These are phyloP conservation scores for Aspergillus eucalypticola DNA, from an alignment of 2,329 filamentous ascomycete species.

Conservation along the genomic window DNA sequence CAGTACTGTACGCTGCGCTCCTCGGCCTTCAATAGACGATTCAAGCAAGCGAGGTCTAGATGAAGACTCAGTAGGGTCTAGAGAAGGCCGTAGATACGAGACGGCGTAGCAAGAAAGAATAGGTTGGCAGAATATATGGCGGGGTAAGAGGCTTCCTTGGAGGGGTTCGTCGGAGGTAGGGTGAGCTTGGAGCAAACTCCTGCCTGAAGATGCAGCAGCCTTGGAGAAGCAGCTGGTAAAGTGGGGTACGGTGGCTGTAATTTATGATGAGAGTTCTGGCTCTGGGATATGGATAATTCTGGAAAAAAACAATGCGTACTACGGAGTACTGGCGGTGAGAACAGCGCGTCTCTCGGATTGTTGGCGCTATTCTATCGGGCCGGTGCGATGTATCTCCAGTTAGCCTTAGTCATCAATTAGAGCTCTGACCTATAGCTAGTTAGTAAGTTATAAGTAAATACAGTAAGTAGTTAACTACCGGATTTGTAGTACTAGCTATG, in stretches of 20 bases:
- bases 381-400: slow-evolving; percentile 15
- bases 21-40: slow-evolving; percentile 9
- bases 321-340: slow-evolving; percentile 24
- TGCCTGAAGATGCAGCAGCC: slow-evolving; percentile 12
- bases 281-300: slow-evolving; percentile 11
- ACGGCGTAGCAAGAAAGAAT: slow-evolving; percentile 15
- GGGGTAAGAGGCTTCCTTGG: slow-evolving; percentile 30
- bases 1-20: slow-evolving; percentile 30
- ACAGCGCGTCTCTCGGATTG: slow-evolving; percentile 14
- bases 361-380: slow-evolving; percentile 13
- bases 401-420: slow-evolving; percentile 18
- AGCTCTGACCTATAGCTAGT: neutral
- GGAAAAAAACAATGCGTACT: slow-evolving; percentile 10
- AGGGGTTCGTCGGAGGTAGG: slow-evolving; percentile 25
- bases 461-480: neutral
- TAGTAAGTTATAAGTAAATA: slow-evolving; percentile 5
- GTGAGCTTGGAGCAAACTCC: slow-evolving; percentile 15
- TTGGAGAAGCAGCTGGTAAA: slow-evolving; percentile 6
- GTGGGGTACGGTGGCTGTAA: slow-evolving; percentile 12
- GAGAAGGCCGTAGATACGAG: slow-evolving; percentile 16
- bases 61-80: neutral
- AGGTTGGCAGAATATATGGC: slow-evolving; percentile 23
- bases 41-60: neutral
- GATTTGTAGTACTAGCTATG: neutral
- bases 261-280: slow-evolving; percentile 9